Percentiles rank a stretch among this genome's conserved stretches.
Conservation (phyloP, 2,329 filamentous ascomycete species). For the Colletotrichum chlorophyti region DNA sequence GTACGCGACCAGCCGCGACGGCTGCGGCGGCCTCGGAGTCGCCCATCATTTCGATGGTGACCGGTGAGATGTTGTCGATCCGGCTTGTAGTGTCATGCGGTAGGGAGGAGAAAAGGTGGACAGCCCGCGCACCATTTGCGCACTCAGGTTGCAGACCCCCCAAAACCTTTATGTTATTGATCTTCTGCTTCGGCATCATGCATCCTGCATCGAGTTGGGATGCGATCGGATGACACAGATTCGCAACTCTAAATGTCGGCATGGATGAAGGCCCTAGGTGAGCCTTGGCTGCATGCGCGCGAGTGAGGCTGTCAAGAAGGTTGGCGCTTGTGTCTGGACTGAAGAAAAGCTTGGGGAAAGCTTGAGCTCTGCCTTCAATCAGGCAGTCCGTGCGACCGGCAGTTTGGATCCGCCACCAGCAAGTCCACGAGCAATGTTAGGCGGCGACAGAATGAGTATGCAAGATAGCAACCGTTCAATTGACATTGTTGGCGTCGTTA, state of each 20-base stretch:
- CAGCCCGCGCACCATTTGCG: not conserved
- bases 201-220: slow-evolving; percentile 8
- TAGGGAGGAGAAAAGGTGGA: not conserved
- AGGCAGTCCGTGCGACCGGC: slow-evolving; percentile 14
- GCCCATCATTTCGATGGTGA: slow-evolving; percentile 13
- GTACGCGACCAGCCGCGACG: slow-evolving; percentile 43
- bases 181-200: not conserved
- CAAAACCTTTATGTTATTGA: slow-evolving; percentile 17
- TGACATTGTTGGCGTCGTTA: not conserved
- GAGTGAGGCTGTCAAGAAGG: slow-evolving; percentile 27
- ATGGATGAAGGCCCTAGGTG: not conserved
- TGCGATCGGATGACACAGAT: slow-evolving; percentile 28
- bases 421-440: not conserved
- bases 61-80: not conserved
- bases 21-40: slow-evolving; percentile 35
- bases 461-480: not conserved
- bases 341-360: slow-evolving; percentile 14
- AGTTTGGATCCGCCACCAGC: not conserved
- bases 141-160: not conserved
- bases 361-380: not conserved
- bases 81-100: not conserved
- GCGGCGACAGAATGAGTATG: too few species aligned
- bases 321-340: slow-evolving; percentile 25
- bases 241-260: slow-evolving; percentile 19
- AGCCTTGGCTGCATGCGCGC: not conserved